phyloP scores from a whole-genome alignment of 805 yeast species.

The Lipomyces japonicus region DNA sequence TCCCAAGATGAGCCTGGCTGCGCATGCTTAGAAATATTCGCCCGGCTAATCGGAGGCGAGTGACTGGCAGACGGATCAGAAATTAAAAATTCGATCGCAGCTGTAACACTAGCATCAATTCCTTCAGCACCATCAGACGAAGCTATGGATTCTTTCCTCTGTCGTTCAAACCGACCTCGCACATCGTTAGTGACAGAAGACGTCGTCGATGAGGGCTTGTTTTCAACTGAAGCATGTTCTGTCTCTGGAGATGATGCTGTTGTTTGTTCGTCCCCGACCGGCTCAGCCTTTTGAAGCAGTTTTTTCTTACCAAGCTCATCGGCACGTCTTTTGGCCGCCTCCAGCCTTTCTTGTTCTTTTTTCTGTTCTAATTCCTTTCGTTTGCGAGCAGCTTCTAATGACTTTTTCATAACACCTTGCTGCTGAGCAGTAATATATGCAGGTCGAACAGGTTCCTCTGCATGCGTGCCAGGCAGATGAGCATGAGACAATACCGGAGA shows the following conservation, averaged over 20 bases:
- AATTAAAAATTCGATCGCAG: slow-evolving; percentile 24
- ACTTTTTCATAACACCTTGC: slow-evolving; percentile 36
- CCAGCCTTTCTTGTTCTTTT: slow-evolving; percentile 33
- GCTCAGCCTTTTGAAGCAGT: slow-evolving; percentile 26
- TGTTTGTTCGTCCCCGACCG: background rate
- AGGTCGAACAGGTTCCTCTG: slow-evolving; percentile 7
- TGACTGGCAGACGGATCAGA: slow-evolving; percentile 21
- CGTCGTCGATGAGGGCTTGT: background rate
- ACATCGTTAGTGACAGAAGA: background rate
- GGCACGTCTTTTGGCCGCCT: slow-evolving; percentile 33
- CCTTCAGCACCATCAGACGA: slow-evolving; percentile 17
- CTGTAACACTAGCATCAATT: slow-evolving; percentile 24
- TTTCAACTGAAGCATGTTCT: background rate
- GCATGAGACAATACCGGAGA: slow-evolving; percentile 6
- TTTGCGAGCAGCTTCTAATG: slow-evolving; percentile 37
- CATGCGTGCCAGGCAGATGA: slow-evolving; percentile 6
- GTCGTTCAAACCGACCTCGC: too few species aligned
- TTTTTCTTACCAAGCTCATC: slow-evolving; percentile 33
- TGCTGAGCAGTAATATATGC: slow-evolving; percentile 32
- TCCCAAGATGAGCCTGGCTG: background rate
- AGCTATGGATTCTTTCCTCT: slow-evolving; percentile 19
- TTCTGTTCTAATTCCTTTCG: slow-evolving; percentile 38
- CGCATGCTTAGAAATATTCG: slow-evolving; percentile 4
- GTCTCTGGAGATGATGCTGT: background rate
- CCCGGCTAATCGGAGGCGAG: slow-evolving; percentile 21